These are phyloP conservation scores for Pythium phragmitis DNA, from an alignment of 352 stramenopile species.

Conservation along the genomic window DNA sequence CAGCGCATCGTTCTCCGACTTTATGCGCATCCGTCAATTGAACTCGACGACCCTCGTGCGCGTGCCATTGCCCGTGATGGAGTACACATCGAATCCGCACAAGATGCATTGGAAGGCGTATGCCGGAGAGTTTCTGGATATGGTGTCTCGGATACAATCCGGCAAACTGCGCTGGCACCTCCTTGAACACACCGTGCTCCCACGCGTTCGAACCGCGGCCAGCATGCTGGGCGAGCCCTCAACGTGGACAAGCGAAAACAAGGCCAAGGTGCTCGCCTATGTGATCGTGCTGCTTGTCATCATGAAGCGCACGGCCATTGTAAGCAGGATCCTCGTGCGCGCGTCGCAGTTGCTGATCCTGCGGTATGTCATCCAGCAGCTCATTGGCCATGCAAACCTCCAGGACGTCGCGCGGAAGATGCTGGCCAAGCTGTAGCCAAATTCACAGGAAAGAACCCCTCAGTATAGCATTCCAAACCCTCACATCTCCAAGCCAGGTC, in stretches of 20 bases:
- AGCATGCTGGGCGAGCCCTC: constrained; percentile 30
- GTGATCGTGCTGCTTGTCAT: constrained; percentile 51
- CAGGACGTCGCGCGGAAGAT: constrained; percentile 26
- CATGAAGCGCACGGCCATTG: constrained; percentile 48
- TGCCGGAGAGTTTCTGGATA: constrained; percentile 46
- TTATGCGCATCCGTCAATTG: constrained; percentile 52
- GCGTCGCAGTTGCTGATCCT: constrained; percentile 58
- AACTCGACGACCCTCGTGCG: constrained; percentile 43
- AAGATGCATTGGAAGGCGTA: constrained; percentile 48
- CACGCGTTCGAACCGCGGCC: constrained; percentile 41
- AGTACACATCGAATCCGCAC: constrained; percentile 58
- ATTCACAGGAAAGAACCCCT: not conserved
- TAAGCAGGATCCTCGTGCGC: constrained; percentile 47
- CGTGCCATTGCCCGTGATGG: constrained; percentile 57
- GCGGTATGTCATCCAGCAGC: constrained; percentile 53
- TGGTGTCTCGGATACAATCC: constrained; percentile 48
- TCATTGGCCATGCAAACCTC: constrained; percentile 45
- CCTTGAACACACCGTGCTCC: constrained; percentile 46
- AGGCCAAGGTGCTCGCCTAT: constrained; percentile 50
- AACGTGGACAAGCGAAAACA: constrained; percentile 38
- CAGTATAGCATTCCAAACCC: not conserved
- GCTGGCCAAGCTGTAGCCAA: constrained; percentile 29
- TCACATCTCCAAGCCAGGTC: not conserved
- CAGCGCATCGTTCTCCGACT: constrained; percentile 72
- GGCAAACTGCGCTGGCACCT: constrained; percentile 60